These are phyloP conservation scores for Phytophthora agathidicida DNA, from an alignment of 352 stramenopile species.

Conservation along the genomic window DNA sequence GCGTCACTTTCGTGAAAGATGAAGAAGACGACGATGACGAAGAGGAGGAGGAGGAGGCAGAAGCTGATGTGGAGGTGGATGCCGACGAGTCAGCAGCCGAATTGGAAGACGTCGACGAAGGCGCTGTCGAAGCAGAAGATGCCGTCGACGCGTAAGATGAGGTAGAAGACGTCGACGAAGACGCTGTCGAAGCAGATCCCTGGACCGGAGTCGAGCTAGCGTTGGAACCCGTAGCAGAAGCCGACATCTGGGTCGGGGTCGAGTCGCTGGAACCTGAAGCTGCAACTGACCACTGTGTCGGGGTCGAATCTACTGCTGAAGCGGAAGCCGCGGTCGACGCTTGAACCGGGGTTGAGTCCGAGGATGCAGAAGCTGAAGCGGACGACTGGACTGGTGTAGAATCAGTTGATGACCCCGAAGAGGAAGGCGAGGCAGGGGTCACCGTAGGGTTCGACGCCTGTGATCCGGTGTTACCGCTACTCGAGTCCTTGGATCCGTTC, in stretches of 20 bases:
- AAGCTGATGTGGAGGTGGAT: constrained; percentile 3
- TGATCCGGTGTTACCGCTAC: neutral
- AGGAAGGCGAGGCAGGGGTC: neutral
- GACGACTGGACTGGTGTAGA: neutral
- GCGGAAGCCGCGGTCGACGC: constrained; percentile 2
- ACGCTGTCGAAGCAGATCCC: constrained; percentile 1
- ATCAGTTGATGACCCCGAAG: constrained; percentile 2
- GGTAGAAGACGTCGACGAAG: constrained; percentile 4
- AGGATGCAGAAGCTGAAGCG: neutral
- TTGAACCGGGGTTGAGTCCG: neutral
- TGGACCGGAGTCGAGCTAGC: neutral
- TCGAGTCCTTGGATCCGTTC: too few species aligned
- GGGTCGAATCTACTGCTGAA: neutral
- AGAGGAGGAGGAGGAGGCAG: neutral
- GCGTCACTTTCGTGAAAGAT: constrained; percentile 49
- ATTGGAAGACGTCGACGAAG: constrained; percentile 1
- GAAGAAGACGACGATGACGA: constrained; percentile 12
- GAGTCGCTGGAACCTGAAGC: constrained; percentile 1
- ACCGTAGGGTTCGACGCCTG: constrained; percentile 1
- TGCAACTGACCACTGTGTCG: neutral
- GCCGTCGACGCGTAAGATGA: constrained; percentile 4
- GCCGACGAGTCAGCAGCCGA: constrained; percentile 2
- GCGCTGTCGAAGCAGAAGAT: constrained; percentile 2
- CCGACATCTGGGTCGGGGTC: neutral
- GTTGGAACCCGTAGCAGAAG: neutral